Percentiles rank a stretch among this genome's conserved stretches.
Conservation (phyloP, 148 eudicot genomes). For the Rhododendron henanense region DNA sequence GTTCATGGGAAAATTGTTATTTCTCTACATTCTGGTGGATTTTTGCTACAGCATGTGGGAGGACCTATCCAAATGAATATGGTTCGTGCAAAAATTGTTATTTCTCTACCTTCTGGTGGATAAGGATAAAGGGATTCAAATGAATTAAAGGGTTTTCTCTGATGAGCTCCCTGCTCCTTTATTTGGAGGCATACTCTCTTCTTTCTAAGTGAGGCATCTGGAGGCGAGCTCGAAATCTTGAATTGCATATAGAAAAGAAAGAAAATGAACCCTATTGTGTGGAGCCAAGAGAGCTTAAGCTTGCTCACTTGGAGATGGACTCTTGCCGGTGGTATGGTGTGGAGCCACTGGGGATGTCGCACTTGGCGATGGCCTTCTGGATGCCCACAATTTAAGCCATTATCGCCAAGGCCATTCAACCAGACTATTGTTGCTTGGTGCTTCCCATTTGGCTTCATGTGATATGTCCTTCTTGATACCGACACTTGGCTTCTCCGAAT, state of each 20-base stretch:
- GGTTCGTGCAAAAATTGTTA: background rate
- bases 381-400: background rate
- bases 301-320: slow-evolving; percentile 7
- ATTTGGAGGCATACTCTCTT: background rate
- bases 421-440: background rate
- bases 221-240: background rate
- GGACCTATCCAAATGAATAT: background rate
- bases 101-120: background rate
- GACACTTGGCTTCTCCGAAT: background rate
- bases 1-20: background rate
- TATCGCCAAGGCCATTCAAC: background rate
- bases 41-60: background rate
- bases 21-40: background rate
- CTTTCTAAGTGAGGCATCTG: background rate
- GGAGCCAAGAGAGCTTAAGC: background rate
- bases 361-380: background rate
- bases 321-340: background rate
- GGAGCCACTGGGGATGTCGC: background rate
- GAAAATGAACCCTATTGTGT: background rate
- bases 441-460: background rate
- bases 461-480: background rate
- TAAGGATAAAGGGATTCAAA: background rate
- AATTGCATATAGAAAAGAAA: too few species aligned
- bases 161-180: background rate
- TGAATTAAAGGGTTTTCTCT: background rate